Evolutionary conservation across 371 early-diverging fungal species (phyloP), one percentile per base, ranked within the genome.

Genomic region (Mortierella sp.): DNA sequence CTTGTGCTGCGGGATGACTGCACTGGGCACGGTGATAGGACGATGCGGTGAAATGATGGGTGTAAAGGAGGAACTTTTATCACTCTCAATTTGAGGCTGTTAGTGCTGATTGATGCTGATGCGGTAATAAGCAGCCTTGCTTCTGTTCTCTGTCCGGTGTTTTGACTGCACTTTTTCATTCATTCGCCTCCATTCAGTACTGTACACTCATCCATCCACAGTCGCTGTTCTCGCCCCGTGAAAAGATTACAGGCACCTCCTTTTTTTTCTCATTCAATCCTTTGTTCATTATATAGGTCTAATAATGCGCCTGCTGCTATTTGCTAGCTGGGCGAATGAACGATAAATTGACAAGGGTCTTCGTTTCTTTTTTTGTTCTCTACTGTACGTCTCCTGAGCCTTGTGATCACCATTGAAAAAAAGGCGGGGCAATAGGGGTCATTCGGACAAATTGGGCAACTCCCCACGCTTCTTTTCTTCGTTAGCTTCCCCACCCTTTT

Each of bases 381-480:
- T 31, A 19, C 59, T 3, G 13, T 34, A 26, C 16, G 6, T 51
- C 72, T 48, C 50, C 37, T 71, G 34, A 28, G 6, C 67, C 67
- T 67, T 67, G 67, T 59, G 46, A 46, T 28, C 44, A 28, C 51
- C 50, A 21, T 50, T 13, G 16, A 16, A 50, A 51, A 37, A 31
- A 61, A 48, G 46, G 67, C 67, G 67, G 67, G 67, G 67, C 67
- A 67, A 40, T 71, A 46, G 46, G 72, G 72, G 72, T 71, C 72
- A 50, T 51, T 26, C 37, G 72, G 19, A 51, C 72, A 71, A 46
- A 50, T 48, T 46, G 16, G 34, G 50, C 34, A 51, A 50, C 51
- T 71, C 72, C 51, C 72, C 34, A 31, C 34, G 31, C 21, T 37
- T 21, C 37, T 37, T 8, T 31, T 53, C 24, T 67, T 40, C 43